Conservation (phyloP, 129 eudicot genomes). For the Rutidosis leptorrhynchoides region DNA sequence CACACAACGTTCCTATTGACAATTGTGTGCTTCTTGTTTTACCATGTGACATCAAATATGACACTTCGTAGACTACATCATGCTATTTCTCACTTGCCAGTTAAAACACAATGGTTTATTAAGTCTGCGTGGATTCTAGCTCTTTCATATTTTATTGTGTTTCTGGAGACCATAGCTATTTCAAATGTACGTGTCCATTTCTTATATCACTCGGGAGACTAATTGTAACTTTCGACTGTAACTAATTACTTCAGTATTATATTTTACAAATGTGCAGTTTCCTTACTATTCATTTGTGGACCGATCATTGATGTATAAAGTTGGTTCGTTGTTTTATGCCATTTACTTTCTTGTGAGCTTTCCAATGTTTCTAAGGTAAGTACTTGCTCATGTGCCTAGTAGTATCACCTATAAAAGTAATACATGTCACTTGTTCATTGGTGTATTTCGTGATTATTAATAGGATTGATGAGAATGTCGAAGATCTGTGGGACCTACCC, state of each 20-base stretch:
- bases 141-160: conserved; percentile 77
- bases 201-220: neutral
- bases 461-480: conserved; percentile 81
- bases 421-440: conserved; percentile 17
- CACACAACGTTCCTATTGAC: conserved; percentile 91
- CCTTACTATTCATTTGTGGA: conserved; percentile 94
- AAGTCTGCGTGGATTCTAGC: conserved; percentile 84
- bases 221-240: conserved; percentile 12
- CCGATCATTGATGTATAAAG: conserved; percentile 87
- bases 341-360: conserved; percentile 91
- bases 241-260: neutral
- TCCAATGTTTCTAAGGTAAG: conserved; percentile 96
- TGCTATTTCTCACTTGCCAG: conserved; percentile 63
- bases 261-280: conserved; percentile 64
- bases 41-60: conserved; percentile 82
- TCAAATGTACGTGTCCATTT: conserved; percentile 55
- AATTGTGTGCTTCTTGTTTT: conserved; percentile 81
- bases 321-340: conserved; percentile 87
- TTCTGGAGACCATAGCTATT: conserved; percentile 85
- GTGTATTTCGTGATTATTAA: conserved; percentile 10
- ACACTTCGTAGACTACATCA: conserved; percentile 81
- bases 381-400: neutral
- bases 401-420: neutral
- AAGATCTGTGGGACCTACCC: conserved; percentile 70
- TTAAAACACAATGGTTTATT: conserved; percentile 57